Evolutionary conservation across 192 early-diverging fungal genomes (phyloP).

Genomic region (Coemansia sp.): DNA sequence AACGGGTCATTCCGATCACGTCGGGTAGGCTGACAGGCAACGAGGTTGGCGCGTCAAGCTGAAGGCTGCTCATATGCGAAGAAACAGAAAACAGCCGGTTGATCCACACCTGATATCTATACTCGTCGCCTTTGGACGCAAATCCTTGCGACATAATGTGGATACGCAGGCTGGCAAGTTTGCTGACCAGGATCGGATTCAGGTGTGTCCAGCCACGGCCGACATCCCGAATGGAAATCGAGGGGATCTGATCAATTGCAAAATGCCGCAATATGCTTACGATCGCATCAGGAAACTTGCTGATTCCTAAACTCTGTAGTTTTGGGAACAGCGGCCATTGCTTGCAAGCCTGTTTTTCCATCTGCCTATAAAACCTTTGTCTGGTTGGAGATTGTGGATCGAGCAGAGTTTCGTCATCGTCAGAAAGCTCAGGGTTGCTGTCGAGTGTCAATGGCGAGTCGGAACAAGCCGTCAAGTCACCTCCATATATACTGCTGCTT

Average conservation of each 20-base stretch:
- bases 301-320: constrained; percentile 21
- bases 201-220: constrained; percentile 12
- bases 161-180: constrained; percentile 20
- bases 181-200: neutral
- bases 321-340: constrained; percentile 15
- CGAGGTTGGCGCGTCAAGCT: constrained; percentile 22
- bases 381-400: constrained; percentile 9
- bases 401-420: constrained; percentile 10
- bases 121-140: constrained; percentile 5
- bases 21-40: constrained; percentile 29
- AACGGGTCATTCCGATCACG: constrained; percentile 26
- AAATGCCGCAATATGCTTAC: constrained; percentile 24
- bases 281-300: constrained; percentile 29
- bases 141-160: constrained; percentile 2
- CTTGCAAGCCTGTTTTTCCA: neutral
- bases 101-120: constrained; percentile 29
- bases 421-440: neutral
- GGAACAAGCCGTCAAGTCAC: neutral
- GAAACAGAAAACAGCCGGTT: constrained; percentile 34
- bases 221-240: constrained; percentile 32
- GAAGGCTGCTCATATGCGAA: constrained; percentile 23
- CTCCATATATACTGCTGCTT: constrained; percentile 3
- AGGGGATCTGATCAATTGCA: constrained; percentile 19
- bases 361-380: constrained; percentile 5
- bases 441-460: neutral